Percentiles rank a stretch among this genome's conserved stretches.
phyloP scores from a whole-genome alignment of 345 rosid species.

The Brassica rapa region DNA sequence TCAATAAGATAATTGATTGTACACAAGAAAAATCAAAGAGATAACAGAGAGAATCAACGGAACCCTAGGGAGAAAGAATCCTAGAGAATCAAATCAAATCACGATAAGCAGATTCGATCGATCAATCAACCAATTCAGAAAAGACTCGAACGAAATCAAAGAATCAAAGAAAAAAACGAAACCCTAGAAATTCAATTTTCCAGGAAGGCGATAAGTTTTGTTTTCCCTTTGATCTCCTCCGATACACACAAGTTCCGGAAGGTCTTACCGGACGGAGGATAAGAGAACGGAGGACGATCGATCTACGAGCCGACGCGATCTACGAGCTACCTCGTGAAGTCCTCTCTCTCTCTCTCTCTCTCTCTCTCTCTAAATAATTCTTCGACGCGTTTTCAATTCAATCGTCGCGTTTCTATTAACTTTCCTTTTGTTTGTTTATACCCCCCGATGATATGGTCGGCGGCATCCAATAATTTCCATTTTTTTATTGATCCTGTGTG shows the following conservation, averaged over 20 bases:
- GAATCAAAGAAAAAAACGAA: conserved; percentile 22
- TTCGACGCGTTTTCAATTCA: conserved; percentile 25
- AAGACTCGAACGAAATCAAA: neutral
- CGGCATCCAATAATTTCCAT: conserved; percentile 28
- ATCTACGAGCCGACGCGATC: conserved; percentile 34
- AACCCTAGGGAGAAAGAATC: neutral
- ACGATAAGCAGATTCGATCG: conserved; percentile 22
- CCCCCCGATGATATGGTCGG: conserved; percentile 7
- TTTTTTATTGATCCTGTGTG: neutral
- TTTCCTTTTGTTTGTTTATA: neutral
- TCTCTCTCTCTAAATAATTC: neutral
- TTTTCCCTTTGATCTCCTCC: conserved; percentile 44
- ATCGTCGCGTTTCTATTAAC: neutral
- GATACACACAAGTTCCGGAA: conserved; percentile 46
- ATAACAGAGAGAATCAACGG: neutral
- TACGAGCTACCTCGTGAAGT: conserved; percentile 15
- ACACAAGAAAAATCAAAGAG: conserved; percentile 35
- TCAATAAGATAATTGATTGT: conserved; percentile 51
- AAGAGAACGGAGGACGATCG: conserved; percentile 17
- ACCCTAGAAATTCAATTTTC: conserved; percentile 48
- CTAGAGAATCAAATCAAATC: conserved; percentile 25
- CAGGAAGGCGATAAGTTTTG: conserved; percentile 13
- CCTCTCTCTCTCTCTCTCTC: conserved; percentile 4
- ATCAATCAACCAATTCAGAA: conserved; percentile 11
- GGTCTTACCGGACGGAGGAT: conserved; percentile 53